phyloP scores from a whole-genome alignment of 1,139 yeast genomes.

The Wickerhamomyces sp. region DNA sequence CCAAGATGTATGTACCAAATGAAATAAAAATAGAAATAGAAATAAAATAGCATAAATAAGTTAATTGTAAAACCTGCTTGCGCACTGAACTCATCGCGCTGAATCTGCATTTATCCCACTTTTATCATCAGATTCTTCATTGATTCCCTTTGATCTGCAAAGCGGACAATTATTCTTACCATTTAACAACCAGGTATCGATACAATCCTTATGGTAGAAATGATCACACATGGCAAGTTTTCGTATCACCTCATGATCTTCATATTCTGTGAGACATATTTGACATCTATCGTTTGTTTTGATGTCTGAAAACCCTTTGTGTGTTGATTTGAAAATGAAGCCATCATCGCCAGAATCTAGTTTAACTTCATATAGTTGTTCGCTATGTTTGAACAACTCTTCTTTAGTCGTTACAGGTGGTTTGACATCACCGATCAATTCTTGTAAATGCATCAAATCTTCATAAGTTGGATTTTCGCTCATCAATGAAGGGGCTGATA shows the following conservation, averaged over 20 bases:
- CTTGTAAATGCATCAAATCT: constrained; percentile 40
- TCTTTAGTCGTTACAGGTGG: constrained; percentile 38
- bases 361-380: constrained; percentile 17
- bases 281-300: constrained; percentile 31
- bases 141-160: constrained; percentile 44
- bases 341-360: not conserved
- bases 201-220: constrained; percentile 46
- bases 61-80: no score
- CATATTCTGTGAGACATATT: constrained; percentile 46
- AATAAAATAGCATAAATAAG: not conserved
- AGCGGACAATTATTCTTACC: constrained; percentile 56
- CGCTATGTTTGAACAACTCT: constrained; percentile 30
- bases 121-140: not conserved
- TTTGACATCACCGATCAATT: constrained; percentile 40
- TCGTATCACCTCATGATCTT: constrained; percentile 41
- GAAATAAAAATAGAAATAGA: no score
- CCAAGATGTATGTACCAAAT: no score
- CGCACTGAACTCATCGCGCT: no score
- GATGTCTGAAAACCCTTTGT: not conserved
- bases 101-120: no score
- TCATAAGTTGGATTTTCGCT: constrained; percentile 47
- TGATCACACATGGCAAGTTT: constrained; percentile 41
- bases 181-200: constrained; percentile 51
- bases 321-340: not conserved
- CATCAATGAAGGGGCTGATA: constrained; percentile 41